phyloP scores from a whole-genome alignment of 345 rosid species.

The Pistacia integerrima region DNA sequence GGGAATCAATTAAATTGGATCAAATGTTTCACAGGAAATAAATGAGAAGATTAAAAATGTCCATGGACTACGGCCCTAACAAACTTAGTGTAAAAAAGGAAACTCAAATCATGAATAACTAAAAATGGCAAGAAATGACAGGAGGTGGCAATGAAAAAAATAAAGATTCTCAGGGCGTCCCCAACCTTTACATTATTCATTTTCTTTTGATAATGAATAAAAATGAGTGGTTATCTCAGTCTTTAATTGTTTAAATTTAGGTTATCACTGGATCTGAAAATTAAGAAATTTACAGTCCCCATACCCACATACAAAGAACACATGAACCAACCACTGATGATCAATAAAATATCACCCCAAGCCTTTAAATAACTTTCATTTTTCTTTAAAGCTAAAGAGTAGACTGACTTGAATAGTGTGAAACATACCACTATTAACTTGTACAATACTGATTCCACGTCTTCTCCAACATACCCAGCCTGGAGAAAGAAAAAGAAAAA shows the following conservation, averaged over 20 bases:
- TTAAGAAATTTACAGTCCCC: not conserved
- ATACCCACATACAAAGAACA: not conserved
- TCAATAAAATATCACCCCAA: not conserved
- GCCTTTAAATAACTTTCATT: not conserved
- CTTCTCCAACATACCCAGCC: conserved; percentile 99
- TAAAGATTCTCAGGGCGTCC: not conserved
- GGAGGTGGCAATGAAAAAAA: not conserved
- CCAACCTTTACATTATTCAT: not conserved
- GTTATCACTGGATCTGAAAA: not conserved
- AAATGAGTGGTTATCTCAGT: not conserved
- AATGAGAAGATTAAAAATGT: conserved; percentile 1
- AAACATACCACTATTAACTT: conserved; percentile 73
- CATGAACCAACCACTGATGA: not conserved
- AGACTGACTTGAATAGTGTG: not conserved
- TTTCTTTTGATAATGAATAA: not conserved
- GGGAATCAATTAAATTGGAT: not conserved
- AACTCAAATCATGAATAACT: not conserved
- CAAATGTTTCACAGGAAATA: not conserved
- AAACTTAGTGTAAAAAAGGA: not conserved
- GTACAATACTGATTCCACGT: conserved; percentile 86
- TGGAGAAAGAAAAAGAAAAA: conserved; percentile 34
- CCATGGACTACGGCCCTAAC: not conserved
- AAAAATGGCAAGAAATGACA: not conserved
- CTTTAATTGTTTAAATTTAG: not conserved
- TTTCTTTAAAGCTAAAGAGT: not conserved